A percentile compares a stretch with the other conserved stretches of the same genome.
phyloP scores from a whole-genome alignment of 257 asterid genomes.

The Solanum appendiculatum region DNA sequence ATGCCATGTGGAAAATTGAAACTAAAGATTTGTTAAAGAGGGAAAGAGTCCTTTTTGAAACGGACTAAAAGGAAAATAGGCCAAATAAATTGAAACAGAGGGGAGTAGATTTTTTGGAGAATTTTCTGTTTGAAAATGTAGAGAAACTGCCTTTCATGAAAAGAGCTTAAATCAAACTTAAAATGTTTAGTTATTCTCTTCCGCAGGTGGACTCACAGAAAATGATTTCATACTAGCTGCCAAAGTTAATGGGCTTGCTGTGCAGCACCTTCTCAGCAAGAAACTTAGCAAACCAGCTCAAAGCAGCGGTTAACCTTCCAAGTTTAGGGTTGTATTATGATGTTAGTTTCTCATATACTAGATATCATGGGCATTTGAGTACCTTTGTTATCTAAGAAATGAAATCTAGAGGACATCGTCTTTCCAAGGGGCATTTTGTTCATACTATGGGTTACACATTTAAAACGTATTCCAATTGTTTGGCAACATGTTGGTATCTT shows the following conservation, averaged over 20 bases:
- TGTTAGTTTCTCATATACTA: neutral
- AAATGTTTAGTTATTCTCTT: neutral
- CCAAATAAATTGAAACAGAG: neutral
- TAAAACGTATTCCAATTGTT: neutral
- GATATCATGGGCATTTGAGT: neutral
- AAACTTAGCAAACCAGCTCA: slow-evolving; percentile 17
- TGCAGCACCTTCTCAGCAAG: slow-evolving; percentile 69
- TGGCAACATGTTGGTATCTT: neutral
- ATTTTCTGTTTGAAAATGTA: neutral
- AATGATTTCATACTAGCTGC: slow-evolving; percentile 94
- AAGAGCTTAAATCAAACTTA: neutral
- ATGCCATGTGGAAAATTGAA: neutral
- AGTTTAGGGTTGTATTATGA: neutral
- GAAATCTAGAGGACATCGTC: neutral
- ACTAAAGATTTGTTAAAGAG: neutral
- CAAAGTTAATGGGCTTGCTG: slow-evolving; percentile 58
- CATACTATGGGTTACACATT: neutral
- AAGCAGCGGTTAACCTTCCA: neutral
- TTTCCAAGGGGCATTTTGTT: neutral
- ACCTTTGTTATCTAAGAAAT: neutral
- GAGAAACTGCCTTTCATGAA: neutral
- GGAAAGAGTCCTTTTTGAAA: neutral
- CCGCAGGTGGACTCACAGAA: slow-evolving; percentile 86
- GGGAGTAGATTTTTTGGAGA: neutral
- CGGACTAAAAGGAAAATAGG: neutral